A percentile compares a stretch with the other conserved stretches of the same genome.
These are phyloP conservation scores for Penicillium decumbens DNA, from an alignment of 2,329 filamentous ascomycete genomes.

Conservation along the genomic window DNA sequence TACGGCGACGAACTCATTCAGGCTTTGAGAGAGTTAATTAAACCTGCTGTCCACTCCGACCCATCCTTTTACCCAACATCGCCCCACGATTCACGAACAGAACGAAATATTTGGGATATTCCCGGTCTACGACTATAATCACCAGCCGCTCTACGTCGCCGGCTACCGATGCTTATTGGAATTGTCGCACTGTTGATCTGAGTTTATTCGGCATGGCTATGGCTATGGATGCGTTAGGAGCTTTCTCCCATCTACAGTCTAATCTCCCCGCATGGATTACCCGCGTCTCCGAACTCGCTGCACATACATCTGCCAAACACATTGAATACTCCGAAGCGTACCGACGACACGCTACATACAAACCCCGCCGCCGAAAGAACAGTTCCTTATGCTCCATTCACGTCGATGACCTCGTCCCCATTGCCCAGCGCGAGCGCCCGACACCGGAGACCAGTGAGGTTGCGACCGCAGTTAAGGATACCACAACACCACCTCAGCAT, in stretches of 20 bases:
- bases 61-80: not conserved
- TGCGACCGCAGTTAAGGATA: conserved; percentile 2
- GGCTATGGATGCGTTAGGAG: conserved; percentile 42
- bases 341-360: conserved; percentile 30
- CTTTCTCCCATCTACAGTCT: conserved; percentile 43
- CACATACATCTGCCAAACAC: conserved; percentile 39
- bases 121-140: not conserved
- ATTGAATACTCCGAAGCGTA: conserved; percentile 44
- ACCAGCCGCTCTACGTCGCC: not conserved
- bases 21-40: not conserved
- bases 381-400: conserved; percentile 43
- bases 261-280: conserved; percentile 45
- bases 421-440: conserved; percentile 16
- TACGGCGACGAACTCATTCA: too few species aligned
- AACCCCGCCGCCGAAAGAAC: conserved; percentile 37
- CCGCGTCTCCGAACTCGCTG: conserved; percentile 40
- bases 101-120: conserved; percentile 7
- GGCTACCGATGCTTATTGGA: not conserved
- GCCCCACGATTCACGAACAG: conserved; percentile 13
- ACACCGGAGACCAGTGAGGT: conserved; percentile 6
- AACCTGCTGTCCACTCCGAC: not conserved
- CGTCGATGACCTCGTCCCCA: conserved; percentile 25
- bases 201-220: conserved; percentile 5
- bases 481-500: conserved; percentile 8
- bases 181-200: not conserved